Evolutionary conservation across 495 filamentous ascomycete species (phyloP), one percentile per base, ranked within the genome.

Genomic region (Halenospora varia): DNA sequence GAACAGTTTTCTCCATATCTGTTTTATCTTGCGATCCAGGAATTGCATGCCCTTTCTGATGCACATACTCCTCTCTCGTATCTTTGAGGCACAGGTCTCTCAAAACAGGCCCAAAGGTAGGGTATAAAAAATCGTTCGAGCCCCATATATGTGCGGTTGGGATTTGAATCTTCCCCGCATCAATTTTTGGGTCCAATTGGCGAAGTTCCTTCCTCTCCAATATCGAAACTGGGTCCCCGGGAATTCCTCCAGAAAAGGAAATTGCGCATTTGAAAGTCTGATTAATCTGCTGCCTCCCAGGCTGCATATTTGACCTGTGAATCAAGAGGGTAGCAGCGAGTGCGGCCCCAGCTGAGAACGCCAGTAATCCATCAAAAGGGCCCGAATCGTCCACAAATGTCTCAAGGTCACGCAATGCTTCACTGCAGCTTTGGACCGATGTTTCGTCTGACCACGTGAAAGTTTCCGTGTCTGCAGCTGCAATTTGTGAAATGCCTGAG

Each of bases 301-400:
- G 35, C 9, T 40, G 8, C 15, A 9, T 8, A 9, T 15, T 8
- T 15, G 9, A 40, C 15, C 15, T 40, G 8, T 49, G 47, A 23
- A 25, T 6, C 6, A 49, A 20, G 8, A 6, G 25, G 3, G 47
- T 49, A 8, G 47, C 3, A 10, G 35, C 35, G 3, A 54, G 51
- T 2, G 51, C 17, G 3, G 51, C 29, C 2, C 51, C 59, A 23
- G 53, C 25, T 10, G 52, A 56, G 40, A 60, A 53, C 6, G 51
- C 57, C 18, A 60, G 40, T 9, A 60, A 25, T 22, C 26, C 57
- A 26, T 60, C 57, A 29, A 56, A 60, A 13, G 57, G 57, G 4
- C 59, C 59, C 22, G 60, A 56, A n/a, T 23, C 42, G 26, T 63
- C 29, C 18, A 63, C 41, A 20, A n/a, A 49, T 10, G 18, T 49